These are phyloP conservation scores for Blastomyces parvus DNA, from an alignment of 2,329 filamentous ascomycete genomes.

Conservation along the genomic window DNA sequence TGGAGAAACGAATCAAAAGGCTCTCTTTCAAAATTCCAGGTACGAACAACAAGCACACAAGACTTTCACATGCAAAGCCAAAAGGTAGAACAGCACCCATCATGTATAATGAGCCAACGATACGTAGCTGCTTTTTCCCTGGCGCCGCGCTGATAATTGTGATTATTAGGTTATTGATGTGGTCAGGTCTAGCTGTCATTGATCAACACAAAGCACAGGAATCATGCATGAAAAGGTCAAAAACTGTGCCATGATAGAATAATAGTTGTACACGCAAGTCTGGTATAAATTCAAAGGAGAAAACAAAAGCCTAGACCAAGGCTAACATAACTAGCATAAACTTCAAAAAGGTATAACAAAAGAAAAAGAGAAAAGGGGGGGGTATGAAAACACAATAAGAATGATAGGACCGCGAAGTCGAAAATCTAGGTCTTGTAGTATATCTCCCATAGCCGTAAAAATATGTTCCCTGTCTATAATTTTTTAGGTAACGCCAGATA, in stretches of 20 bases:
- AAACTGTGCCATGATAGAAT: conserved; percentile 9
- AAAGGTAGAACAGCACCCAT: neutral
- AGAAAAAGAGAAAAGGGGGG: neutral
- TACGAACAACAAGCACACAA: neutral
- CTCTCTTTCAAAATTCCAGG: conserved; percentile 7
- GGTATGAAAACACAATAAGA: conserved; percentile 10
- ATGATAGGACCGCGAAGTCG: conserved; percentile 11
- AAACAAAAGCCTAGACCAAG: neutral
- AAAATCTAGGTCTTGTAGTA: conserved; percentile 19
- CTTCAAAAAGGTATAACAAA: conserved; percentile 1
- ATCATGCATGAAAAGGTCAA: conserved; percentile 16
- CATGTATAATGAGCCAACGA: neutral
- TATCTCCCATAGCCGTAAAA: conserved; percentile 16
- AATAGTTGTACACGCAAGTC: conserved; percentile 20
- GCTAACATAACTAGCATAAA: conserved; percentile 6
- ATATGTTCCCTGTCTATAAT: conserved; percentile 7
- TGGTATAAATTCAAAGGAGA: conserved; percentile 1
- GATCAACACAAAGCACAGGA: neutral
- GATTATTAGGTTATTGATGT: conserved; percentile 2
- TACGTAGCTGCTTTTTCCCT: neutral
- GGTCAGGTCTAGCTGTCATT: conserved; percentile 3
- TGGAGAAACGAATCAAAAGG: conserved; percentile 14
- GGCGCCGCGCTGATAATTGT: neutral
- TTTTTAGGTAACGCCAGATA: conserved; percentile 10
- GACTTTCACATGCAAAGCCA: neutral